Percentiles rank a stretch among this genome's conserved stretches.
These are phyloP conservation scores for Coemansia umbellata DNA, from an alignment of 192 early-diverging fungal genomes.

Conservation along the genomic window DNA sequence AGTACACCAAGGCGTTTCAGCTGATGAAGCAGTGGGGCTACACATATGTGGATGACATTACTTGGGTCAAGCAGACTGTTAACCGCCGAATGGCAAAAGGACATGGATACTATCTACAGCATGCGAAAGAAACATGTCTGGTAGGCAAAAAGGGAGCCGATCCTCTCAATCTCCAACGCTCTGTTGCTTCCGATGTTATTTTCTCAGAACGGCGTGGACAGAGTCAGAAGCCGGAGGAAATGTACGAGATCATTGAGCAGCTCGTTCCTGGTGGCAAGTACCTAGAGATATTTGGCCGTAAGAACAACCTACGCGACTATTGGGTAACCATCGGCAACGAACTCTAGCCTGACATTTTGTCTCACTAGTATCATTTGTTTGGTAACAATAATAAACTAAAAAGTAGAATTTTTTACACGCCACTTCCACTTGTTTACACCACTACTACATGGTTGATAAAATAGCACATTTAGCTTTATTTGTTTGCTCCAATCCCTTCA, in stretches of 20 bases:
- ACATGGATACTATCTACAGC: conserved; percentile 95
- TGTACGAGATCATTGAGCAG: conserved; percentile 94
- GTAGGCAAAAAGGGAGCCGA: conserved; percentile 86
- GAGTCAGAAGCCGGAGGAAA: conserved; percentile 93
- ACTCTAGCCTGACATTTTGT: too few species aligned
- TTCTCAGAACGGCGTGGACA: conserved; percentile 92
- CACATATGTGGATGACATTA: conserved; percentile 90
- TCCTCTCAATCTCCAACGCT: conserved; percentile 67
- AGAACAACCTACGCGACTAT: conserved; percentile 92
- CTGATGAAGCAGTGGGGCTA: conserved; percentile 96
- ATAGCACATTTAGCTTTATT: too few species aligned
- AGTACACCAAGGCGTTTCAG: conserved; percentile 92
- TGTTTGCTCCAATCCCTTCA: not conserved
- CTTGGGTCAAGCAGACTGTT: conserved; percentile 97
- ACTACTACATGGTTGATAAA: too few species aligned
- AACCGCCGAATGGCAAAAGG: conserved; percentile 97
- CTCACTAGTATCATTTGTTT: too few species aligned
- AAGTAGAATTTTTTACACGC: too few species aligned
- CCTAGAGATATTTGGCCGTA: conserved; percentile 93
- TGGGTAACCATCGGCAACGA: conserved; percentile 98
- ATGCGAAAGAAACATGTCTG: conserved; percentile 96
- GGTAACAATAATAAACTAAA: too few species aligned
- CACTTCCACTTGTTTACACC: too few species aligned
- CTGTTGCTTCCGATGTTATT: conserved; percentile 83
- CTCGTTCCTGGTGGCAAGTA: conserved; percentile 88